Conservation (phyloP, 768 basidiomycete genomes). For the Phaffia tasmanica region DNA sequence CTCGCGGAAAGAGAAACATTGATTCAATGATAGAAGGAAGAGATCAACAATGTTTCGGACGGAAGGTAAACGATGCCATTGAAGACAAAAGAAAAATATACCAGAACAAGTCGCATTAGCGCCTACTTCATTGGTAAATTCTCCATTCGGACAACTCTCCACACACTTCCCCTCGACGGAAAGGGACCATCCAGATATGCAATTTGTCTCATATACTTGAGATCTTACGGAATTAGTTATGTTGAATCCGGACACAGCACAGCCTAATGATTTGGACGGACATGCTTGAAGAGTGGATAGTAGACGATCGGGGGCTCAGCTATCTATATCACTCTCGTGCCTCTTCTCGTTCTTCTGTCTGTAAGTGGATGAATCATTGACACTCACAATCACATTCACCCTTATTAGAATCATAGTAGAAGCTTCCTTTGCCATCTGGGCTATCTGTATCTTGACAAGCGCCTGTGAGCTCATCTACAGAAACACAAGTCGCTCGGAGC, state of each 20-base stretch:
- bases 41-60: too few relatives aligned
- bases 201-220: constrained; percentile 62
- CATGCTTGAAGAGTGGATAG: constrained; percentile 46
- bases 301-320: too few relatives aligned
- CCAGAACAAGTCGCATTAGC: constrained; percentile 65
- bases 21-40: constrained; percentile 1
- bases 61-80: background rate
- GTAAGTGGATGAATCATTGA: background rate
- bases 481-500: constrained; percentile 61
- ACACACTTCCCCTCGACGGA: constrained; percentile 56
- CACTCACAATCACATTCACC: constrained; percentile 69
- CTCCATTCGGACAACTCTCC: constrained; percentile 57
- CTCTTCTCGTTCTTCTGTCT: too few relatives aligned
- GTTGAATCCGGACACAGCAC: constrained; percentile 61
- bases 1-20: constrained; percentile 1
- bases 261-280: constrained; percentile 68
- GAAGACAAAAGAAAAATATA: constrained; percentile 39
- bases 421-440: constrained; percentile 45
- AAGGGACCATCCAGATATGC: constrained; percentile 64
- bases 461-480: constrained; percentile 50
- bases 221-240: constrained; percentile 51
- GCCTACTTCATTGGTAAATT: constrained; percentile 52
- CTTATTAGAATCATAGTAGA: constrained; percentile 72
- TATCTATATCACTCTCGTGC: too few relatives aligned
- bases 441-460: constrained; percentile 44